Conservation (phyloP, 2,329 filamentous ascomycete species). For the Coniochaeta prunicola region DNA sequence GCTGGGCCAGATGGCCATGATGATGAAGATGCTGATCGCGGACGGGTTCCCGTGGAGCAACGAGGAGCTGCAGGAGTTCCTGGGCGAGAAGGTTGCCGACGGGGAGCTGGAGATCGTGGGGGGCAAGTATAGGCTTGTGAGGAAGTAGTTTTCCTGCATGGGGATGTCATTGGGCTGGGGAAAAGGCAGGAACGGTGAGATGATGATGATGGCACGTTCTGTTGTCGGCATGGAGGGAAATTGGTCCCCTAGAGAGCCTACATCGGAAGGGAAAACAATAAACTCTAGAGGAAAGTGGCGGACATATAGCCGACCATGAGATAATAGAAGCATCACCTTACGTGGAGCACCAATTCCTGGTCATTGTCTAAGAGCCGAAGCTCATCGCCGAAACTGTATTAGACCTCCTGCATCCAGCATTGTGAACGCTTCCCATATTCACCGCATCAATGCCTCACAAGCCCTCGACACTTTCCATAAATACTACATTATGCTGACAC, state of each 20-base stretch:
- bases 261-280: no score
- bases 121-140: conserved; percentile 61
- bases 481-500: no score
- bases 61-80: conserved; percentile 77
- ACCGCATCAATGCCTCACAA: neutral
- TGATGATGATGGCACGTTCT: neutral
- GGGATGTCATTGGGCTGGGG: neutral
- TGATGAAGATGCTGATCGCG: conserved; percentile 86
- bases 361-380: no score
- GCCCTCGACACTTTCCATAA: neutral
- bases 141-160: conserved; percentile 33
- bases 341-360: neutral
- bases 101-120: conserved; percentile 63
- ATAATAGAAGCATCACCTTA: neutral
- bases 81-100: conserved; percentile 68
- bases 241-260: no score
- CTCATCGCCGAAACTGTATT: neutral
- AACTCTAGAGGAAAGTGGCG: neutral
- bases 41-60: conserved; percentile 86
- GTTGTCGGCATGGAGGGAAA: no score
- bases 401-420: neutral
- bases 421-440: neutral
- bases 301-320: neutral
- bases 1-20: conserved; percentile 75
- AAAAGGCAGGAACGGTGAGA: neutral